Percentiles rank a stretch among this genome's conserved stretches.
Conservation (phyloP, 2,329 filamentous ascomycete species). For the Monosporascus cannonballus region DNA sequence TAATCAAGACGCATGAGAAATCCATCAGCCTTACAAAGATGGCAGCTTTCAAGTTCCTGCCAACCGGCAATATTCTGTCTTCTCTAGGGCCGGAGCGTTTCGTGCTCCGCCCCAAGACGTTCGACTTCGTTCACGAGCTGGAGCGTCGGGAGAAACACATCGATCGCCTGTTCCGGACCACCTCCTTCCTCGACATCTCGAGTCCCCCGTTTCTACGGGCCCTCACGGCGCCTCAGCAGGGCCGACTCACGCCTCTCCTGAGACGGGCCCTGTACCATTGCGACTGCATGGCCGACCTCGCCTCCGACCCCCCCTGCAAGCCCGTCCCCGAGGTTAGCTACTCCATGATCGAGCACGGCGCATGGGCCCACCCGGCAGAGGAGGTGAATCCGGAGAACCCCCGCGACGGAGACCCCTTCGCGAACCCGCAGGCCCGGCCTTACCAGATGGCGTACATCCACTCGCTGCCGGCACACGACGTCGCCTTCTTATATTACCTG, state of each 20-base stretch:
- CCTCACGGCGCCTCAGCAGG: constrained; percentile 6
- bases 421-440: constrained; percentile 9
- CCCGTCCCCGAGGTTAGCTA: constrained; percentile 1
- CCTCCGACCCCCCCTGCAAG: constrained; percentile 9
- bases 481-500: constrained; percentile 14
- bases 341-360: not conserved
- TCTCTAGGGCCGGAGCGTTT: constrained; percentile 11
- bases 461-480: constrained; percentile 12
- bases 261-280: constrained; percentile 17
- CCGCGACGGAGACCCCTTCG: constrained; percentile 9
- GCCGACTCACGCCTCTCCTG: constrained; percentile 6
- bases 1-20: constrained; percentile 11
- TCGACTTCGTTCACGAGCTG: constrained; percentile 14
- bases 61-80: constrained; percentile 13
- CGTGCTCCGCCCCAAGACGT: constrained; percentile 7
- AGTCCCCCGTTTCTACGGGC: constrained; percentile 7
- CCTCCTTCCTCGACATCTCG: constrained; percentile 4
- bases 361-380: not conserved
- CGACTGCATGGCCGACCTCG: constrained; percentile 22
- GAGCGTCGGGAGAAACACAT: constrained; percentile 16
- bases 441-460: constrained; percentile 17
- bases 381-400: not conserved
- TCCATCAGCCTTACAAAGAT: constrained; percentile 11
- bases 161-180: constrained; percentile 6
- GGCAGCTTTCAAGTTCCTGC: constrained; percentile 4